phyloP scores from a whole-genome alignment of 2,329 filamentous ascomycete genomes.

The Aspergillus sergii region DNA sequence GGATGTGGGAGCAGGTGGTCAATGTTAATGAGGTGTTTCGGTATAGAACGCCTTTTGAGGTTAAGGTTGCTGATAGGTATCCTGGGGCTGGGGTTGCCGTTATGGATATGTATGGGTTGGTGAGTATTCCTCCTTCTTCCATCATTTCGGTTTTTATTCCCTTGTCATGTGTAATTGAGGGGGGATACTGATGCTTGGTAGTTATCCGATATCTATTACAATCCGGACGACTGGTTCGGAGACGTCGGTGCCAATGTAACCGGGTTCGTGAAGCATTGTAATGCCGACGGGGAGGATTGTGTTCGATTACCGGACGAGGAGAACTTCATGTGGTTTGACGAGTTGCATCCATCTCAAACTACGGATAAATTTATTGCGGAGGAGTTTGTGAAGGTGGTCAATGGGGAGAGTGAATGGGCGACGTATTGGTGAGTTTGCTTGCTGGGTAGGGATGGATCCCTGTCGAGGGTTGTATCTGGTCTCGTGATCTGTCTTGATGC shows the following conservation, averaged over 20 bases:
- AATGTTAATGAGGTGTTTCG: conserved; percentile 55
- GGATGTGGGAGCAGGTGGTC: conserved; percentile 56
- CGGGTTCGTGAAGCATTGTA: conserved; percentile 61
- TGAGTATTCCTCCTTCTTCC: conserved; percentile 27
- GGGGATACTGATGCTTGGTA: neutral
- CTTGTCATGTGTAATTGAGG: neutral
- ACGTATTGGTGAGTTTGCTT: conserved; percentile 26
- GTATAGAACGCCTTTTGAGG: conserved; percentile 54
- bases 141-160: neutral
- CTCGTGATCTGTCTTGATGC: neutral
- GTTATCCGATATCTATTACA: conserved; percentile 61
- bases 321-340: conserved; percentile 73
- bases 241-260: conserved; percentile 64
- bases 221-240: conserved; percentile 64
- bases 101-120: conserved; percentile 67
- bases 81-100: conserved; percentile 63
- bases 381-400: conserved; percentile 59
- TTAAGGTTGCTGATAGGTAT: conserved; percentile 46
- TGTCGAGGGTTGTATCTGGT: neutral
- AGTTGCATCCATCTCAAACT: conserved; percentile 70
- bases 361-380: conserved; percentile 60
- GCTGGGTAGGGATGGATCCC: neutral
- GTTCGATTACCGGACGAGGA: conserved; percentile 34
- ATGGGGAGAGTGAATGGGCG: conserved; percentile 44
- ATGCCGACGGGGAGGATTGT: conserved; percentile 43